Evolutionary conservation across 768 basidiomycete genomes (phyloP), one percentile per base, ranked within the genome.

Genomic region (Leucogyrophana mollusca): DNA sequence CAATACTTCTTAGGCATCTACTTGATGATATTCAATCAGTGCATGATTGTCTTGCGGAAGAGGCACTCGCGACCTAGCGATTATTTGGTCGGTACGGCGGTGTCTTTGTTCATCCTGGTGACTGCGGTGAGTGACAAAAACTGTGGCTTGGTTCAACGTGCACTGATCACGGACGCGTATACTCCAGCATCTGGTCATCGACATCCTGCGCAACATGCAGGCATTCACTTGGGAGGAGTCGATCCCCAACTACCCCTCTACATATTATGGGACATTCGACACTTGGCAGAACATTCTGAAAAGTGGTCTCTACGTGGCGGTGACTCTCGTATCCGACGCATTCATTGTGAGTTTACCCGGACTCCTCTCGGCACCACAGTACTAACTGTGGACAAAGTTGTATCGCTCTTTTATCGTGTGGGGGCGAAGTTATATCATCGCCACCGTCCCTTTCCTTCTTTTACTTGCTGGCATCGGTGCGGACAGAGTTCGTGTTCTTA

Each of bases 401-500:
- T 52, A 60, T 34, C 61, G 61, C 13, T 50, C 46, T 39, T 63
- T 49, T 38, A 39, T 57, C 41, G 46, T 63, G 21, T 63, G 61
- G 61, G 59, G 56, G n/a, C 50, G 50, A 17, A 60, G 22, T 35
- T 40, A 34, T 32, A 11, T 35, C 20, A 46, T 63, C 25, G 36
- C 47, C n/a, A 1, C 39, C 6, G 22, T 60, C n/a, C 61, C 61
- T 9, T 46, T 50, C 44, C 23, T 59, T 21, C 41, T 58, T n/a
- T 63, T 58, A 47, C 40, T 60, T 7, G 57, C 61, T n/a, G 61
- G 62, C 34, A 52, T 60, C 11, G 61, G 62, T 61, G 22, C 10
- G 27, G 6, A 6, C 13, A 6, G 13, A 6, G 27, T 30, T 30
- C 13, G 7, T 6, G 54, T 55, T 3, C 25, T 8, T 27, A 16